Conservation (phyloP, 768 basidiomycete species). For the Galerina sulciceps region DNA sequence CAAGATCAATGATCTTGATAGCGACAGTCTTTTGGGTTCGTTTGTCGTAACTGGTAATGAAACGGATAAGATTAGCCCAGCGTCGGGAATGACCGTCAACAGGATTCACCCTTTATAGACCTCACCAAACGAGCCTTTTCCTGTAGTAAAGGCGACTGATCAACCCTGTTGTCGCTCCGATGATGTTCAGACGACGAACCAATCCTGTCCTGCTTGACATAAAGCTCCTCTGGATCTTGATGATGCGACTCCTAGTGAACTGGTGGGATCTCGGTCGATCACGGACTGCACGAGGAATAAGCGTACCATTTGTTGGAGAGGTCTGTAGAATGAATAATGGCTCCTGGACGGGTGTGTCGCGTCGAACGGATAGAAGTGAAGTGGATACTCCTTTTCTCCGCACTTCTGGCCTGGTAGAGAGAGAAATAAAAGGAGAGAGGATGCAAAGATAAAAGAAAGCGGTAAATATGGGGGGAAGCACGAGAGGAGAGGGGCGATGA, state of each 20-base stretch:
- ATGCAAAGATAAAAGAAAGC: slow-evolving; percentile 1
- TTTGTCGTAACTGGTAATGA: slow-evolving; percentile 78
- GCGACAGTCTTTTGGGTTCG: slow-evolving; percentile 96
- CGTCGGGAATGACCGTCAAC: slow-evolving; percentile 8
- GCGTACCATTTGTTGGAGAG: slow-evolving; percentile 29
- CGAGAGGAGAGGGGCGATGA: slow-evolving; percentile 11
- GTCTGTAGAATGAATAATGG: slow-evolving; percentile 11
- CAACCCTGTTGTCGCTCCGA: neutral
- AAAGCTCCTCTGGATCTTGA: slow-evolving; percentile 95
- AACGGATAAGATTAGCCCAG: slow-evolving; percentile 20
- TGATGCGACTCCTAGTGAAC: slow-evolving; percentile 60
- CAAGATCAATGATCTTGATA: slow-evolving; percentile 99
- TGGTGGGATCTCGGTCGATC: slow-evolving; percentile 29
- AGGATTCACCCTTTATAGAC: slow-evolving; percentile 92
- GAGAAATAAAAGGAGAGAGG: slow-evolving; percentile 2
- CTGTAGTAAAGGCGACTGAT: slow-evolving; percentile 42
- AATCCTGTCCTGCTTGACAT: slow-evolving; percentile 96
- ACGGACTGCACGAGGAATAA: neutral
- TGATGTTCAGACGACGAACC: slow-evolving; percentile 50
- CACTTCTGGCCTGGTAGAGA: neutral
- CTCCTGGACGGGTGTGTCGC: slow-evolving; percentile 23
- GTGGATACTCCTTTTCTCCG: slow-evolving; percentile 14
- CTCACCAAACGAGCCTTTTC: slow-evolving; percentile 98
- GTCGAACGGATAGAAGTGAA: slow-evolving; percentile 19
- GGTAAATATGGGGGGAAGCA: slow-evolving; percentile 2